phyloP scores from a whole-genome alignment of 148 eudicot genomes.

The Limonium bicolor region DNA sequence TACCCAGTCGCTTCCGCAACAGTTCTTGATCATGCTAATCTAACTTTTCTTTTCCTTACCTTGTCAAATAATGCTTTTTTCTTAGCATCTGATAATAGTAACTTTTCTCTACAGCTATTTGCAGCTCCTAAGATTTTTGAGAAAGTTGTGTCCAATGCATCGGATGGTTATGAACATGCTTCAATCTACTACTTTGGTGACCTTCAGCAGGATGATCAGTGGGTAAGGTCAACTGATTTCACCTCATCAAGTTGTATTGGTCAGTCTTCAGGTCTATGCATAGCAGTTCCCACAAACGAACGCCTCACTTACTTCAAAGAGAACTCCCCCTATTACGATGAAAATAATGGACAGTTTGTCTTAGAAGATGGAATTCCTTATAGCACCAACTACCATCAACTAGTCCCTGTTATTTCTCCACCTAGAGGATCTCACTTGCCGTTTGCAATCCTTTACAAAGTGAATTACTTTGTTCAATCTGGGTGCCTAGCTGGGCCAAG shows the following conservation, averaged over 20 bases:
- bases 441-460: slow-evolving; percentile 42
- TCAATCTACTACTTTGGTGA: slow-evolving; percentile 22
- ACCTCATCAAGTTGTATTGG: slow-evolving; percentile 41
- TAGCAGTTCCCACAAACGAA: slow-evolving; percentile 37
- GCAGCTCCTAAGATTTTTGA: slow-evolving; percentile 59
- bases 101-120: slow-evolving; percentile 46
- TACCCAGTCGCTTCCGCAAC: too few relatives aligned
- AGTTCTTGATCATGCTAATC: too few relatives aligned
- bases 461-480: slow-evolving; percentile 52
- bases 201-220: slow-evolving; percentile 46
- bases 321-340: slow-evolving; percentile 34
- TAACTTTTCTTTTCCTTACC: too few relatives aligned
- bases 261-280: slow-evolving; percentile 59
- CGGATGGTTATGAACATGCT: neutral
- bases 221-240: slow-evolving; percentile 74
- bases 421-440: slow-evolving; percentile 40
- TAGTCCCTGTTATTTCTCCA: slow-evolving; percentile 59
- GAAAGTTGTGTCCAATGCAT: slow-evolving; percentile 17
- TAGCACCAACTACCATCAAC: slow-evolving; percentile 24
- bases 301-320: slow-evolving; percentile 28
- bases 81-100: too few relatives aligned
- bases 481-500: slow-evolving; percentile 70
- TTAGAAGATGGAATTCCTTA: slow-evolving; percentile 24
- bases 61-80: too few relatives aligned
- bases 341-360: slow-evolving; percentile 21